phyloP scores from a whole-genome alignment of 2,329 filamentous ascomycete species.

The Ophiostoma angusticollis region DNA sequence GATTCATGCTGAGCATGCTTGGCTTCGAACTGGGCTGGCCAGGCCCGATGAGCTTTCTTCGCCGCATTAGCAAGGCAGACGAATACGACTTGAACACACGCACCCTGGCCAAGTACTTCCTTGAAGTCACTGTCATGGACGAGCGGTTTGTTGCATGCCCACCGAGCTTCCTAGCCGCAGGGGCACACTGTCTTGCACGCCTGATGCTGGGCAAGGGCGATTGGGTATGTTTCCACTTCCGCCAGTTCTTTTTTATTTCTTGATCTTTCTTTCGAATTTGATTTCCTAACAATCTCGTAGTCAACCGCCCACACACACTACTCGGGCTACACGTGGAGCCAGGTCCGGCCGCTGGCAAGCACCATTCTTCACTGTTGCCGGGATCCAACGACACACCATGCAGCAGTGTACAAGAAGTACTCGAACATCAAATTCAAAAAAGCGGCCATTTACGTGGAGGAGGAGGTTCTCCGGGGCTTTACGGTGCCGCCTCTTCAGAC shows the following conservation, averaged over 20 bases:
- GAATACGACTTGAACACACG: slow-evolving; percentile 94
- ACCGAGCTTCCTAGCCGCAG: slow-evolving; percentile 81
- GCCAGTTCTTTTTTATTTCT: slow-evolving; percentile 20
- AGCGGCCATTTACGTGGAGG: slow-evolving; percentile 67
- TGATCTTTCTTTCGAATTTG: too few relatives aligned
- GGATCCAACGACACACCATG: slow-evolving; percentile 66
- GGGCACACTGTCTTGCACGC: slow-evolving; percentile 81
- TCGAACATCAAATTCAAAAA: slow-evolving; percentile 75
- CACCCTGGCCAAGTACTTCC: slow-evolving; percentile 92
- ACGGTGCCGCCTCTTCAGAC: slow-evolving; percentile 27
- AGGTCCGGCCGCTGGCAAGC: slow-evolving; percentile 64
- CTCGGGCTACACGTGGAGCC: slow-evolving; percentile 80
- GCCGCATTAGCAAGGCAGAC: slow-evolving; percentile 95
- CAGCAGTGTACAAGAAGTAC: slow-evolving; percentile 86
- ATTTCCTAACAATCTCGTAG: slow-evolving; percentile 23
- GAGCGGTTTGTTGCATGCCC: slow-evolving; percentile 88
- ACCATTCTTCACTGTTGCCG: slow-evolving; percentile 83
- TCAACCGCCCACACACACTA: slow-evolving; percentile 77
- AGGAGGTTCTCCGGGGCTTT: slow-evolving; percentile 53
- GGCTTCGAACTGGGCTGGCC: slow-evolving; percentile 94
- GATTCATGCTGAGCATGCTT: slow-evolving; percentile 96
- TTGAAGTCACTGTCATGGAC: slow-evolving; percentile 95
- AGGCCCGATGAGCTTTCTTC: slow-evolving; percentile 96
- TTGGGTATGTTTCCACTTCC: slow-evolving; percentile 50
- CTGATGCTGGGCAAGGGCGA: slow-evolving; percentile 81